These are phyloP conservation scores for Salvia splendens DNA, from an alignment of 257 asterid genomes.

Conservation along the genomic window DNA sequence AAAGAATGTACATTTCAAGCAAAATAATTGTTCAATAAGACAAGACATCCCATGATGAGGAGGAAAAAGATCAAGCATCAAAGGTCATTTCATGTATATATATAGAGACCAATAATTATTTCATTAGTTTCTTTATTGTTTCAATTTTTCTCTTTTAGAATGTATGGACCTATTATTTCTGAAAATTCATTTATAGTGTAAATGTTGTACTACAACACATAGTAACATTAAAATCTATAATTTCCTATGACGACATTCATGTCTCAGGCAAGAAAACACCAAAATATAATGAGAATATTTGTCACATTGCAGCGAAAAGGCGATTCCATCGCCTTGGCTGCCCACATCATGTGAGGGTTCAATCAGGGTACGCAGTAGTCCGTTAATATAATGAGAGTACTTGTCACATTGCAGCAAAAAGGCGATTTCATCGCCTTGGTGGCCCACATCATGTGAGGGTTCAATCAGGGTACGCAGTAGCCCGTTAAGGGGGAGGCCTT, in stretches of 20 bases:
- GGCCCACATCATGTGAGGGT: no score
- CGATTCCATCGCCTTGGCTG: no score
- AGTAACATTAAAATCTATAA: background rate
- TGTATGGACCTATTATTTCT: background rate
- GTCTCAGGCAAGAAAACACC: background rate
- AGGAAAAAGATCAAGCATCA: background rate
- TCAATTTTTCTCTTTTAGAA: background rate
- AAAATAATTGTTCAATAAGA: conserved; percentile 4
- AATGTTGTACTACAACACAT: background rate
- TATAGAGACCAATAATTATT: background rate
- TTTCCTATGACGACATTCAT: background rate
- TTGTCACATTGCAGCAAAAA: no score
- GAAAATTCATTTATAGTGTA: background rate
- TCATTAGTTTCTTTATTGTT: background rate
- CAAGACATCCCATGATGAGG: background rate
- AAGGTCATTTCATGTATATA: background rate
- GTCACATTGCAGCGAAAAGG: no score
- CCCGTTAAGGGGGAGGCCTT: no score
- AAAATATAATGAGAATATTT: conserved; percentile 7
- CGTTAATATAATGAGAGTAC: no score
- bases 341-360: no score
- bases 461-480: no score
- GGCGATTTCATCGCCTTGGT: no score
- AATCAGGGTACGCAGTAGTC: no score
- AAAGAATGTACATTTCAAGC: background rate